Evolutionary conservation across 257 asterid species (phyloP).

Genomic region (Nicotiana otophora): DNA sequence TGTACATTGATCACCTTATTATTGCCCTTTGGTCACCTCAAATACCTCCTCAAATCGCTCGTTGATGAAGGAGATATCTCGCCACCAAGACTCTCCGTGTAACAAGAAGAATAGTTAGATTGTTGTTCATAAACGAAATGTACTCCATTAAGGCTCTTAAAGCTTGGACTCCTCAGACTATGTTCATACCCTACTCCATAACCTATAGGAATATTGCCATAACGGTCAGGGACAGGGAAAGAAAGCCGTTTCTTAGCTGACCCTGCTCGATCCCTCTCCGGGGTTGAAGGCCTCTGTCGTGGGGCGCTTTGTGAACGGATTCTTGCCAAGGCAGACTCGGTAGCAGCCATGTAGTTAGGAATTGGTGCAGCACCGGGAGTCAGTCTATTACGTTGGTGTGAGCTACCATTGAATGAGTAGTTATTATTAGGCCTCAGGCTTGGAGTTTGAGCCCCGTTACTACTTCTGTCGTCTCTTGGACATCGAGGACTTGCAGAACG

Average conservation of each 20-base stretch:
- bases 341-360: slow-evolving; percentile 47
- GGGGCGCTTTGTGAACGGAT: slow-evolving; percentile 40
- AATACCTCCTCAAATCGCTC: slow-evolving; percentile 26
- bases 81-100: slow-evolving; percentile 20
- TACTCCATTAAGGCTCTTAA: slow-evolving; percentile 21
- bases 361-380: slow-evolving; percentile 6
- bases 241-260: slow-evolving; percentile 29
- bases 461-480: slow-evolving; percentile 24
- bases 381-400: slow-evolving; percentile 13
- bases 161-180: slow-evolving; percentile 32
- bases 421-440: slow-evolving; percentile 24
- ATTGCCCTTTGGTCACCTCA: slow-evolving; percentile 19
- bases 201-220: neutral
- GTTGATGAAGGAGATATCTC: slow-evolving; percentile 38
- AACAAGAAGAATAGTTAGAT: slow-evolving; percentile 36
- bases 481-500: slow-evolving; percentile 36
- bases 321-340: slow-evolving; percentile 39
- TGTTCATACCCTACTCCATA: slow-evolving; percentile 2
- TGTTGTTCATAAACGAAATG: slow-evolving; percentile 26
- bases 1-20: slow-evolving; percentile 1
- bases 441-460: slow-evolving; percentile 25
- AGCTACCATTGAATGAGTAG: neutral
- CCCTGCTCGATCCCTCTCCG: slow-evolving; percentile 35
- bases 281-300: slow-evolving; percentile 31
- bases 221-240: slow-evolving; percentile 23